Conservation (phyloP, 2,329 filamentous ascomycete species). For the Claviceps maximensis region DNA sequence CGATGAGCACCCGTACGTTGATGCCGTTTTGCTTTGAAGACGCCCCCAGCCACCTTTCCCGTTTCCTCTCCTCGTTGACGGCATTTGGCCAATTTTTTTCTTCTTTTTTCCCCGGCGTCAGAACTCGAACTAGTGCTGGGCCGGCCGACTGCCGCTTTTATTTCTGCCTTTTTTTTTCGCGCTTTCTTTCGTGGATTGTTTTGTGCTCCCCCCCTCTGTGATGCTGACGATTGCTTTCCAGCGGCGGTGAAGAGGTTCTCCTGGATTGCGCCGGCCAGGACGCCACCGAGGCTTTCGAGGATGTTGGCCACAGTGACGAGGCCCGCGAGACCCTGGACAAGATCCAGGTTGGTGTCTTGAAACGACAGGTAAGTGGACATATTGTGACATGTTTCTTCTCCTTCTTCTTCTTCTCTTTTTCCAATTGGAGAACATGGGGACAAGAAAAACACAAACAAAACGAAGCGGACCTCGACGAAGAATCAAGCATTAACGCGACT, state of each 20-base stretch:
- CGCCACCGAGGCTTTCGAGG: conserved; percentile 94
- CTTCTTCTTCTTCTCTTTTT: no score
- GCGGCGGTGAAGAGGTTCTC: conserved; percentile 95
- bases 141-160: no score
- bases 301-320: conserved; percentile 98
- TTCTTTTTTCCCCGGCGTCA: not conserved
- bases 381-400: not conserved
- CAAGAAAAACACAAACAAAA: not conserved
- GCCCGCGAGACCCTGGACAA: conserved; percentile 83
- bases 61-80: not conserved
- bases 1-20: conserved; percentile 79
- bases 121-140: not conserved
- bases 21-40: not conserved
- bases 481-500: not conserved
- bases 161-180: not conserved
- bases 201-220: not conserved
- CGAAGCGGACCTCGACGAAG: not conserved
- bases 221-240: conserved; percentile 23
- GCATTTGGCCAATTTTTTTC: not conserved
- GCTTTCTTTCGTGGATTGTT: not conserved
- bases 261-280: conserved; percentile 94
- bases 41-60: no score
- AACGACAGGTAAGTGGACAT: conserved; percentile 55
- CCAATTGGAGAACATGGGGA: no score
- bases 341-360: conserved; percentile 61